Percentiles rank a stretch among this genome's conserved stretches.
phyloP scores from a whole-genome alignment of 169 alveolate species.

The Plasmodium chabaudi region DNA sequence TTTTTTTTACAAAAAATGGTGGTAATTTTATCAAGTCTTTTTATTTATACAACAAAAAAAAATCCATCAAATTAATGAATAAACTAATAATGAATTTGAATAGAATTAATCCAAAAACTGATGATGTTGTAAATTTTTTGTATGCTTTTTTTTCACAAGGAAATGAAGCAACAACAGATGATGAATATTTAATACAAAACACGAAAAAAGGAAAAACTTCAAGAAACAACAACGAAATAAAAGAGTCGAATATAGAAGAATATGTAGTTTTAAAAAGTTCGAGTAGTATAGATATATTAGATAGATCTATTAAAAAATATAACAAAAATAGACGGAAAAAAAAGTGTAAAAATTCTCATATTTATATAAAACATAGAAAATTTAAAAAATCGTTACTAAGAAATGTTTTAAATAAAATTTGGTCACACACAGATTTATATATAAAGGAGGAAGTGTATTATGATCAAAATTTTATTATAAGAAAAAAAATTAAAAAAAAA shows the following conservation, averaged over 20 bases:
- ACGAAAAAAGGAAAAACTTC: neutral
- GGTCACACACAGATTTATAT: conserved; percentile 59
- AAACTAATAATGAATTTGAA: conserved; percentile 30
- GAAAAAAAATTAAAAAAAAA: conserved; percentile 12
- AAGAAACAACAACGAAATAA: neutral
- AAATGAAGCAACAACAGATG: neutral
- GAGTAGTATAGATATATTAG: neutral
- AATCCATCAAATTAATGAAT: conserved; percentile 51
- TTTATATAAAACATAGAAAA: conserved; percentile 33
- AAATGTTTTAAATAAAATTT: conserved; percentile 54
- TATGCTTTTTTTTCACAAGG: conserved; percentile 27
- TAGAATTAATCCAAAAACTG: conserved; percentile 28
- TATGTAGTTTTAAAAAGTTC: neutral
- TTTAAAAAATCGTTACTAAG: conserved; percentile 27
- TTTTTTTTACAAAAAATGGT: conserved; percentile 44
- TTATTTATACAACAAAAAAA: conserved; percentile 27
- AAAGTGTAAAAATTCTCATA: conserved; percentile 4
- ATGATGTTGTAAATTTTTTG: conserved; percentile 35
- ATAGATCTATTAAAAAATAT: neutral
- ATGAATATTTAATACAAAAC: neutral
- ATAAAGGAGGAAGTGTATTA: conserved; percentile 53
- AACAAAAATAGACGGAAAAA: neutral
- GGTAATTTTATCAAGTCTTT: conserved; percentile 33
- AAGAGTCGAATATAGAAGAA: neutral
- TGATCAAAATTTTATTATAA: conserved; percentile 32